Evolutionary conservation across 1,284 basidiomycete species (phyloP).

Genomic region (Rhodotorula sp.): DNA sequence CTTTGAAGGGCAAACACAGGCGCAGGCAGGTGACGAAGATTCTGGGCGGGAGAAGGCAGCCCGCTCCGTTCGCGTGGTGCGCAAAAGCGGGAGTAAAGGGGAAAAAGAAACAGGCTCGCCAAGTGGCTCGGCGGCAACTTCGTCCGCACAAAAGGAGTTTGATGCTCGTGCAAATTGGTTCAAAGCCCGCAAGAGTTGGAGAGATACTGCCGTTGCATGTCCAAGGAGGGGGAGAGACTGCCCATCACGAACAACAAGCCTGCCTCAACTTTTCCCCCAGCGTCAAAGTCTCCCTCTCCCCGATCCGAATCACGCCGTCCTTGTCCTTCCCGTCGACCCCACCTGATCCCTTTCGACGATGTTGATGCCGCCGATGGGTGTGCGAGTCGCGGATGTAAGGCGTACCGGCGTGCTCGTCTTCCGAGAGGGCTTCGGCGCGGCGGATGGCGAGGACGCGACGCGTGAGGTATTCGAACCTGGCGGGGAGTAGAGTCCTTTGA

Average conservation of each 20-base stretch:
- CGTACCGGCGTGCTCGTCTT: constrained; percentile 13
- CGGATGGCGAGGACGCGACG: constrained; percentile 6
- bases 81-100: too few species aligned
- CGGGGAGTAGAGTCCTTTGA: not conserved
- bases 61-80: too few species aligned
- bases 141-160: too few species aligned
- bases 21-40: too few species aligned
- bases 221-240: too few species aligned
- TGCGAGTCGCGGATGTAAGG: constrained; percentile 1
- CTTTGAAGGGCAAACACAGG: too few species aligned
- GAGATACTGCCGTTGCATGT: too few species aligned
- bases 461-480: constrained; percentile 22
- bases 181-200: too few species aligned
- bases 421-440: constrained; percentile 1
- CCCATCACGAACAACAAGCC: not conserved
- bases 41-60: too few species aligned
- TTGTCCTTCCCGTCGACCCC: not conserved
- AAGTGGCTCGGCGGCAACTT: too few species aligned
- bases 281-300: constrained; percentile 3
- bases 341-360: not conserved
- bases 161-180: too few species aligned
- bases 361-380: not conserved
- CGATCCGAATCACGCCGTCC: constrained; percentile 9
- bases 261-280: constrained; percentile 3
- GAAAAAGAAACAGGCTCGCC: too few species aligned